Evolutionary conservation across 116 monocot species (phyloP), one percentile per base, ranked within the genome.

Genomic region (Zostera marina): DNA sequence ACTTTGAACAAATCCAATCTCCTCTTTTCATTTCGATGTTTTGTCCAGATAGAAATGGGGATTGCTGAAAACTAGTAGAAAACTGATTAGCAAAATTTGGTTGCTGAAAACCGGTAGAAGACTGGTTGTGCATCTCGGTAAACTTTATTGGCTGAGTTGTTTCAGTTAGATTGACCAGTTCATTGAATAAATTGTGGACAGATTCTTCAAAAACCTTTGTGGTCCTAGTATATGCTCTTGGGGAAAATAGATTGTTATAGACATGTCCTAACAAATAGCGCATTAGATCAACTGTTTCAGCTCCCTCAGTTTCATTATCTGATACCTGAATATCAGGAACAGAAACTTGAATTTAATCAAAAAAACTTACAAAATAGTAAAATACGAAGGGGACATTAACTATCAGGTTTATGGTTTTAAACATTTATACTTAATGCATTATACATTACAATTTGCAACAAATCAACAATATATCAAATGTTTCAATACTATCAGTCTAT

Each of bases 1-100:
- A 96, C 96, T 80, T 96, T 51, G 77, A 64, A 53, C 96, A 96
- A 56, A 81, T 76, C 96, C 96, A 96, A 53, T 96, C 85, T 44
- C 96, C 94, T 59, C 69, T 72, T 69, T 85, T 96, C 85, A 79
- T 88, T 72, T 84, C 77, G 70, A 89, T 65, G 60, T 71, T 72
- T 78, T 77, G 65, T 22, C 70, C 53, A 1, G 44, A 61, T 74
- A 73, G 63, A 67, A 67, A 70, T 59, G 76, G 71, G 11, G 73
- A 44, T 5, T 71, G 70, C 15, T 80, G n/a, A 60, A 74, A n/a
- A n/a, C n/a, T n/a, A n/a, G n/a, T n/a, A n/a, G n/a, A n/a, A n/a
- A n/a, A n/a, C n/a, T n/a, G n/a, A n/a, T n/a, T n/a, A n/a, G 64
- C 5, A 63, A 63, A 49, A 54, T 67, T 68, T 59, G 73, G 24